A percentile compares a stretch with the other conserved stretches of the same genome.
Evolutionary conservation across 768 basidiomycete species (phyloP).

Genomic region (Filobasidium floriforme): DNA sequence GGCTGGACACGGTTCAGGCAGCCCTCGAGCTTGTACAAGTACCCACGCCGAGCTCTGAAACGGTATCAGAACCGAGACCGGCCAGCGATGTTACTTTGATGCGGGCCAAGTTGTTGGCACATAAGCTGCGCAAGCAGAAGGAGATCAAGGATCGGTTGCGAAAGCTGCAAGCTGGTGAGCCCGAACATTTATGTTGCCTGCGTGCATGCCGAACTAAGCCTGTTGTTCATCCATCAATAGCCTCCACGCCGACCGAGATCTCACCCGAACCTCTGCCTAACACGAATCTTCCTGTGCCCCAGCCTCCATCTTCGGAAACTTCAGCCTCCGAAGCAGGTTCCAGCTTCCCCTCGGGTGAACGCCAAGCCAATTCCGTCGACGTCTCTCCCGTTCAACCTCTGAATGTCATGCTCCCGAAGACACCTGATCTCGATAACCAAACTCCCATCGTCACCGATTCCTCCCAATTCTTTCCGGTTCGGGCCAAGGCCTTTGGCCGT

Average conservation of each 20-base stretch:
- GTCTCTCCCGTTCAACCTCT: too few species aligned
- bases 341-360: too few species aligned
- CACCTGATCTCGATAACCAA: not conserved
- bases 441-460: not conserved
- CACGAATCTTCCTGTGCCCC: not conserved
- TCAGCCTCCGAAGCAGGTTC: not conserved
- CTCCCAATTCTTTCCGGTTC: not conserved
- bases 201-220: too few species aligned
- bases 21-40: too few species aligned
- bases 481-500: not conserved
- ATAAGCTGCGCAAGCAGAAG: conserved; percentile 26
- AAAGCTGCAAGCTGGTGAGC: not conserved
- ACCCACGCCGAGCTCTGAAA: not conserved
- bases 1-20: too few species aligned
- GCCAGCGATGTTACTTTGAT: not conserved
- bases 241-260: not conserved
- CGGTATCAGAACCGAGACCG: not conserved
- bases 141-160: conserved; percentile 28
- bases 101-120: not conserved
- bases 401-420: too few species aligned
- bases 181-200: not conserved
- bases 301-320: not conserved
- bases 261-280: not conserved
- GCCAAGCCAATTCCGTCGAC: too few species aligned
- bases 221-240: not conserved